Percentiles rank a stretch among this genome's conserved stretches.
phyloP scores from a whole-genome alignment of 805 yeast genomes.

The Kazachstania taianensis region DNA sequence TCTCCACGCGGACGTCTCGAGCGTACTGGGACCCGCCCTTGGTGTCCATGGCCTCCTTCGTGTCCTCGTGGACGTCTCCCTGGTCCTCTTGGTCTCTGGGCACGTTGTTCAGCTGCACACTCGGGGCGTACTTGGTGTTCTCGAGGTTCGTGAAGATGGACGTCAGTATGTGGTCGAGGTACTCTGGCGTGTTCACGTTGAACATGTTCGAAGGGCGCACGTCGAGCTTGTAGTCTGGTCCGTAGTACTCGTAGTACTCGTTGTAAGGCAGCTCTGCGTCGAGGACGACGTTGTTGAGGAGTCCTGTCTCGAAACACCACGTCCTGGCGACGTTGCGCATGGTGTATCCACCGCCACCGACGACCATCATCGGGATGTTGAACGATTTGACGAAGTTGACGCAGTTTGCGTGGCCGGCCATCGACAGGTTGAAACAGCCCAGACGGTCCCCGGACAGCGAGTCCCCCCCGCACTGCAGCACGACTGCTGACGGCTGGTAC shows the following conservation, averaged over 20 bases:
- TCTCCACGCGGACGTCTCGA: slow-evolving; percentile 62
- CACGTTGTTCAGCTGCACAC: slow-evolving; percentile 83
- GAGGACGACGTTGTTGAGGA: slow-evolving; percentile 57
- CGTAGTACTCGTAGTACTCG: slow-evolving; percentile 94
- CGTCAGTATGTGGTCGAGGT: slow-evolving; percentile 70
- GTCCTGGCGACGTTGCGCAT: slow-evolving; percentile 89
- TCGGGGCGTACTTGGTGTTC: slow-evolving; percentile 92
- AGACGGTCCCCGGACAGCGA: slow-evolving; percentile 86
- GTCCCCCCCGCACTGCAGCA: slow-evolving; percentile 96
- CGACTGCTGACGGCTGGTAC: slow-evolving; percentile 89
- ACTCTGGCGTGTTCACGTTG: slow-evolving; percentile 90
- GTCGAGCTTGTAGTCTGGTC: slow-evolving; percentile 91
- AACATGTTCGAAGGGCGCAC: slow-evolving; percentile 95
- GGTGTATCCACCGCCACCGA: slow-evolving; percentile 98
- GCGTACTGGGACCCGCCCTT: slow-evolving; percentile 86
- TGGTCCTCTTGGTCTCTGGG: slow-evolving; percentile 83
- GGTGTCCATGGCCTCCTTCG: slow-evolving; percentile 68
- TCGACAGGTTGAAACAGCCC: slow-evolving; percentile 88
- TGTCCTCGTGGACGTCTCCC: slow-evolving; percentile 82
- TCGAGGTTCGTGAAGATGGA: slow-evolving; percentile 72
- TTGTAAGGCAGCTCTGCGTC: slow-evolving; percentile 75
- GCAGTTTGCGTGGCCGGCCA: slow-evolving; percentile 92
- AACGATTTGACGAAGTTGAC: slow-evolving; percentile 81
- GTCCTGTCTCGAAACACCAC: slow-evolving; percentile 92
- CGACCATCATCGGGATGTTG: slow-evolving; percentile 79